Conservation (phyloP, 352 stramenopile genomes). For the Pythium apleroticum region DNA sequence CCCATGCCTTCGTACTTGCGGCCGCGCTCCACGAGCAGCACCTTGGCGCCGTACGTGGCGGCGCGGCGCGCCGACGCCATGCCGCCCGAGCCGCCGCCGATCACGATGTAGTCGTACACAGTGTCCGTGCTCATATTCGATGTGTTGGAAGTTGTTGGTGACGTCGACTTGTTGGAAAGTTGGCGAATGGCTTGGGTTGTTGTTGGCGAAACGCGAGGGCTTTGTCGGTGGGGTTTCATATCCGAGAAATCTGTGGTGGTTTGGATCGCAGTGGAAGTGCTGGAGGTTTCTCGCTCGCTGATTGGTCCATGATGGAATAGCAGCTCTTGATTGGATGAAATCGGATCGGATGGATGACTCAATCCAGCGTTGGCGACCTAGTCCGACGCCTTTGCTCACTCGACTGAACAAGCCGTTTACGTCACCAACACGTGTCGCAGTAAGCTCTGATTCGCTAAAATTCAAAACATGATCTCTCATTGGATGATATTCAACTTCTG, state of each 20-base stretch:
- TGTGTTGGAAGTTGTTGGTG: not conserved
- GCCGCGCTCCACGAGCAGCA: conserved; percentile 92
- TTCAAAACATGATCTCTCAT: not conserved
- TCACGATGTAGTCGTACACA: conserved; percentile 90
- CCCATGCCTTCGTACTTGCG: conserved; percentile 58
- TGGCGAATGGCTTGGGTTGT: conserved; percentile 2
- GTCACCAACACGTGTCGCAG: not conserved
- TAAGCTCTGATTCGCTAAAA: not conserved
- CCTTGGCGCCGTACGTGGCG: conserved; percentile 93
- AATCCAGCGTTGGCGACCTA: not conserved
- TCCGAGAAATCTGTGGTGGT: not conserved
- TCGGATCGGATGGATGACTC: not conserved
- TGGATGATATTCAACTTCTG: not conserved
- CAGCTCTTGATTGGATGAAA: not conserved
- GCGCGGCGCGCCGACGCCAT: conserved; percentile 92
- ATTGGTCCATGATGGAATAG: not conserved
- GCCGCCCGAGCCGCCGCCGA: conserved; percentile 90
- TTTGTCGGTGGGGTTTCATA: not conserved
- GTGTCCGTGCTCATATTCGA: conserved; percentile 40
- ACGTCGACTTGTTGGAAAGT: conserved; percentile 4
- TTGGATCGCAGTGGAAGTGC: not conserved
- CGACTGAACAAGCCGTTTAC: not conserved
- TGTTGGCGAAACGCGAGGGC: not conserved
- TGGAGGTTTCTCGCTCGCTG: not conserved
- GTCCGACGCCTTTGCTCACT: not conserved